Evolutionary conservation across 768 basidiomycete genomes (phyloP).

Genomic region (Lactarius psammicola): DNA sequence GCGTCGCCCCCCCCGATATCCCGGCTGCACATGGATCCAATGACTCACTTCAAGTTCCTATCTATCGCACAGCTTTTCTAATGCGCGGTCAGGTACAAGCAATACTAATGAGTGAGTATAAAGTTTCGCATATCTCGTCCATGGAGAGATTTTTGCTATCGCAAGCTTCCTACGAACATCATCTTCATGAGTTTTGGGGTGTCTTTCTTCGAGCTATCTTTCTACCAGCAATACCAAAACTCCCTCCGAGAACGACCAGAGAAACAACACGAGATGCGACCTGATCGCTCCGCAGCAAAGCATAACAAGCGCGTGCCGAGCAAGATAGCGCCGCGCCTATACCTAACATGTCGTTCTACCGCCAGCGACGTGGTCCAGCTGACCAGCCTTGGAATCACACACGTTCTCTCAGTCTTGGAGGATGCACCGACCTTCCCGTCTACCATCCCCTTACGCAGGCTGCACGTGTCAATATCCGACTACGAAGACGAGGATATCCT

Average conservation of each 20-base stretch:
- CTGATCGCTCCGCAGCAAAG: not conserved
- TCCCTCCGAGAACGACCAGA: not conserved
- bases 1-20: too few relatives aligned
- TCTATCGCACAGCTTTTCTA: not conserved
- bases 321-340: constrained; percentile 49
- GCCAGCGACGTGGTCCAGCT: constrained; percentile 52
- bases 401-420: constrained; percentile 67
- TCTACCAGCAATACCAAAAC: constrained; percentile 3
- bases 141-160: not conserved
- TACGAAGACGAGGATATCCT: constrained; percentile 42
- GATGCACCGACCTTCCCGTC: constrained; percentile 45
- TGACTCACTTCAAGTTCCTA: not conserved
- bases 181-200: constrained; percentile 4
- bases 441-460: constrained; percentile 37
- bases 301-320: constrained; percentile 29
- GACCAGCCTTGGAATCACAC: constrained; percentile 63
- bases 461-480: constrained; percentile 56
- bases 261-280: constrained; percentile 8
- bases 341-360: constrained; percentile 60
- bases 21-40: not conserved
- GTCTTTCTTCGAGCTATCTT: not conserved
- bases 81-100: not conserved
- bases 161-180: not conserved
- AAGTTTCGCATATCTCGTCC: not conserved
- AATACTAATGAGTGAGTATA: not conserved